Percentiles rank a stretch among this genome's conserved stretches.
Evolutionary conservation across 192 early-diverging fungal species (phyloP).

Genomic region (Coemansia sp.): DNA sequence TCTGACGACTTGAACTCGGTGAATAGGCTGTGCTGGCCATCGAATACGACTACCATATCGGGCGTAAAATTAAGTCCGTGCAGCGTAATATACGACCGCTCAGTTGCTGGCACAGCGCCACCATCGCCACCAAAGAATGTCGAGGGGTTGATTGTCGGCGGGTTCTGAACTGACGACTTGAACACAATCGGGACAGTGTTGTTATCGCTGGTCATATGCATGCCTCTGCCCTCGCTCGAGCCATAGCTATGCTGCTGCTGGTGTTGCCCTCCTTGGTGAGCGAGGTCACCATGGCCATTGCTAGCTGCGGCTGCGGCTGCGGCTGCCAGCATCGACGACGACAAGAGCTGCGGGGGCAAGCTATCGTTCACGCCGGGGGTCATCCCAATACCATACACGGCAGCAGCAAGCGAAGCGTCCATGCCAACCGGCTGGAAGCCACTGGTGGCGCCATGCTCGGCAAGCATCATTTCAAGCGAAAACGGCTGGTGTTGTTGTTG

Average conservation of each 20-base stretch:
- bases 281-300: background rate
- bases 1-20: constrained; percentile 46
- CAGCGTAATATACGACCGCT: constrained; percentile 55
- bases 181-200: constrained; percentile 41
- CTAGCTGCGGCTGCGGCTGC: background rate
- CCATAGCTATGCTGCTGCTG: background rate
- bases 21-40: constrained; percentile 48
- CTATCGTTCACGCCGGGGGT: constrained; percentile 13
- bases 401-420: constrained; percentile 39
- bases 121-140: constrained; percentile 14
- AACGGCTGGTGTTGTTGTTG: constrained; percentile 18
- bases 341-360: constrained; percentile 15
- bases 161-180: constrained; percentile 40
- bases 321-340: constrained; percentile 3
- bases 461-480: constrained; percentile 39
- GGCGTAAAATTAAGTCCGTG: constrained; percentile 70
- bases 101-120: constrained; percentile 14
- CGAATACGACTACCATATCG: constrained; percentile 73
- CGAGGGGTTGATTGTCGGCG: constrained; percentile 34
- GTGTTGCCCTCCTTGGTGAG: constrained; percentile 1
- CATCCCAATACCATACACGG: constrained; percentile 35
- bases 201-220: constrained; percentile 13
- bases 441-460: constrained; percentile 2
- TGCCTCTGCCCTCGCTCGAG: background rate
- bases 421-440: constrained; percentile 21